Percentiles rank a stretch among this genome's conserved stretches.
Conservation (phyloP, 2,329 filamentous ascomycete species). For the Stenocarpella maydis region DNA sequence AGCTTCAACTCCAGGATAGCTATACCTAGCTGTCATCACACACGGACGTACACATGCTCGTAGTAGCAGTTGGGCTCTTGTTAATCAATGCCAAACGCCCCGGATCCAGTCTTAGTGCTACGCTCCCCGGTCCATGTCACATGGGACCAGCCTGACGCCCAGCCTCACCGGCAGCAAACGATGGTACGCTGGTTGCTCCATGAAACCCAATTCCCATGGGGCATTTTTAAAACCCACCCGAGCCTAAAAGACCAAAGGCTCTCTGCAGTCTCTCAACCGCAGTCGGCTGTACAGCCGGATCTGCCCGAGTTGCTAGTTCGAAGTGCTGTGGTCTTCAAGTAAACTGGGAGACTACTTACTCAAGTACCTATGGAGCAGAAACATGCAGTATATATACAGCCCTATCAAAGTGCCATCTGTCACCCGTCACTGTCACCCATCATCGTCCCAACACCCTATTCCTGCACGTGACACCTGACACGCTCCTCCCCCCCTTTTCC, state of each 20-base stretch:
- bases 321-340: too few species aligned
- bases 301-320: too few species aligned
- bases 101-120: constrained; percentile 7
- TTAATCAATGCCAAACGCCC: constrained; percentile 21
- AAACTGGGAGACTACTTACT: too few species aligned
- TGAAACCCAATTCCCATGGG: constrained; percentile 16
- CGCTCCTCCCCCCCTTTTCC: background rate
- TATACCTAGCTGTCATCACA: too few species aligned
- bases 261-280: too few species aligned
- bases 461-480: background rate
- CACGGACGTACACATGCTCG: background rate
- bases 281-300: background rate
- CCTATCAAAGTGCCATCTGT: too few species aligned
- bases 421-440: background rate
- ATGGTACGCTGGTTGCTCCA: background rate
- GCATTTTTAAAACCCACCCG: background rate
- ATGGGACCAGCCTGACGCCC: background rate
- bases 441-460: background rate
- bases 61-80: background rate
- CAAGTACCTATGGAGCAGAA: too few species aligned
- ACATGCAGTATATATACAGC: too few species aligned
- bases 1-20: too few species aligned
- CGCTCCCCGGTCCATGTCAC: background rate
- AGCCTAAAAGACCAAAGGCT: background rate
- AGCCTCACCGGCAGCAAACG: background rate